Percentiles rank a stretch among this genome's conserved stretches.
Evolutionary conservation across 768 basidiomycete species (phyloP).

Genomic region (Lactarius tabidus): DNA sequence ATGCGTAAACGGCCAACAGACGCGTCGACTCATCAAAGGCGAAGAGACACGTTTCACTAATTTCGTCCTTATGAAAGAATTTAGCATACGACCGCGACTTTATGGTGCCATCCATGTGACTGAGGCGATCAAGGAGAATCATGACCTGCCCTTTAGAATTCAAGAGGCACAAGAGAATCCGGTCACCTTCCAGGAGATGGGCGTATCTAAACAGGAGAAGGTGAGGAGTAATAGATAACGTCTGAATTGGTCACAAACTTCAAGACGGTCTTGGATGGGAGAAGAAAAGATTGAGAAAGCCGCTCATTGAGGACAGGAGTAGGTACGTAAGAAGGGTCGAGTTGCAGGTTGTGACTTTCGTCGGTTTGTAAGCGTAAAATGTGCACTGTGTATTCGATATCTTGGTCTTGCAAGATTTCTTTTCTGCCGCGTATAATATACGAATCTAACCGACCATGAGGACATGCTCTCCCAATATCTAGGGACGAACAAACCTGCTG

Average conservation of each 20-base stretch:
- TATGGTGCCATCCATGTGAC: neutral
- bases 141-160: neutral
- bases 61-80: constrained; percentile 40
- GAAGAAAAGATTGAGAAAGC: neutral
- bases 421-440: constrained; percentile 1
- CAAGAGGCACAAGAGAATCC: neutral
- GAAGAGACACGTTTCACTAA: no score
- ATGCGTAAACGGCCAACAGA: constrained; percentile 43
- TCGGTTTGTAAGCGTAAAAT: neutral
- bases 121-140: neutral
- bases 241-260: neutral
- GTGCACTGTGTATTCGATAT: neutral
- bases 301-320: neutral
- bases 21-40: constrained; percentile 51
- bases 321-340: constrained; percentile 5
- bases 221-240: neutral
- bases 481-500: neutral
- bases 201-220: neutral
- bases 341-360: constrained; percentile 1
- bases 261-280: neutral
- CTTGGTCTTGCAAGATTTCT: neutral
- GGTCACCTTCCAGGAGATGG: constrained; percentile 2
- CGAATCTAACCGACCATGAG: neutral
- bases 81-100: neutral
- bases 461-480: neutral